Percentiles rank a stretch among this genome's conserved stretches.
These are phyloP conservation scores for Berberis vulgaris DNA, from an alignment of 164 flowering plant genomes.

Conservation along the genomic window DNA sequence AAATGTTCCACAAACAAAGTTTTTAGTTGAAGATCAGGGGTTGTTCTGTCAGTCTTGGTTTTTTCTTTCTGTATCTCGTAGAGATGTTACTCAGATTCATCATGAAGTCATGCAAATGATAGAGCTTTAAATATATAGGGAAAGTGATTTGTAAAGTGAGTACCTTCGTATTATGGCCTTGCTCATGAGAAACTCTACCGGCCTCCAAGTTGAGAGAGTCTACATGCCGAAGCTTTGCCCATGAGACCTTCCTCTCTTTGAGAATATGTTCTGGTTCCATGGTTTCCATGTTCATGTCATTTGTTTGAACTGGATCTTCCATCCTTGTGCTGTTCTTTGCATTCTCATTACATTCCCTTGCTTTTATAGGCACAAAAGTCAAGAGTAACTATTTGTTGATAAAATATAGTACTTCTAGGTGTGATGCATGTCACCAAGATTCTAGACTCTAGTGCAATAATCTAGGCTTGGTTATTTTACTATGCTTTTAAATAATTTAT, in stretches of 20 bases:
- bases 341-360: no score
- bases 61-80: no score
- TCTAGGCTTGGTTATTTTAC: no score
- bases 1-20: no score
- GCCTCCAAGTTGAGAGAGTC: conserved; percentile 65
- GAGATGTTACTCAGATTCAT: background rate
- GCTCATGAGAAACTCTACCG: conserved; percentile 29
- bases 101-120: background rate
- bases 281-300: background rate
- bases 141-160: background rate
- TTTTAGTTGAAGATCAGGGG: no score
- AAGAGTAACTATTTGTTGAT: no score
- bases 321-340: background rate
- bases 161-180: conserved; percentile 2
- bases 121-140: background rate
- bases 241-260: conserved; percentile 37
- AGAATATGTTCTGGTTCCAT: background rate
- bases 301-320: background rate
- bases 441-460: no score
- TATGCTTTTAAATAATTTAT: no score
- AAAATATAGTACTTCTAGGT: no score
- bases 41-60: no score
- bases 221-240: conserved; percentile 45
- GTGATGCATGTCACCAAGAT: no score
- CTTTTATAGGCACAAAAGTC: no score